phyloP scores from a whole-genome alignment of 352 stramenopile genomes.

The Phytophthora podocarpi region DNA sequence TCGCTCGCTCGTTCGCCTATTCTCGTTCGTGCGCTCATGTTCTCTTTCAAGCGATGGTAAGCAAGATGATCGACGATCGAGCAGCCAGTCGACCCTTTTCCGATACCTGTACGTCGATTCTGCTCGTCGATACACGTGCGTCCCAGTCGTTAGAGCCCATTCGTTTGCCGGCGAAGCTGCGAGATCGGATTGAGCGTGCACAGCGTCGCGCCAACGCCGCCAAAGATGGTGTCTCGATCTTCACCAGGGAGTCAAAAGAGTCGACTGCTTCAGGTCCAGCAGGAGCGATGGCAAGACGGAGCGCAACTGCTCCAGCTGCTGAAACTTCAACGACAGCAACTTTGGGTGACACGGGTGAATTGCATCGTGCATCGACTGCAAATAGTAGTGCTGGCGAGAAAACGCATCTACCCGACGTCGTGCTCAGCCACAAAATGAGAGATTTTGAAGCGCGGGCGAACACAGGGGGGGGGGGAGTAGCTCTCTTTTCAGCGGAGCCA shows the following conservation, averaged over 20 bases:
- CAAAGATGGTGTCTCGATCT: conserved; percentile 79
- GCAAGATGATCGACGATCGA: neutral
- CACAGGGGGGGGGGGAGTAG: conserved; percentile 30
- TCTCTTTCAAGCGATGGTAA: neutral
- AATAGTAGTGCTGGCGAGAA: conserved; percentile 26
- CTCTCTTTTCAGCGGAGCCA: conserved; percentile 54
- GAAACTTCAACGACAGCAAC: neutral
- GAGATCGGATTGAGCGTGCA: conserved; percentile 61
- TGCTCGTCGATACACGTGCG: conserved; percentile 56
- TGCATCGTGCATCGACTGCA: conserved; percentile 14
- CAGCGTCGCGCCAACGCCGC: conserved; percentile 64
- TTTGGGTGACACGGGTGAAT: neutral
- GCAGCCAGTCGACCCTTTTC: neutral
- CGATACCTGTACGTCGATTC: conserved; percentile 7
- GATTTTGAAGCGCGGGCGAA: conserved; percentile 78
- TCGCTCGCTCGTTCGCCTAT: no score
- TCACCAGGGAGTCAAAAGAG: conserved; percentile 41
- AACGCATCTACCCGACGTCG: conserved; percentile 66
- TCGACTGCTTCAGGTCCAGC: neutral
- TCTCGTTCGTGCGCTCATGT: neutral
- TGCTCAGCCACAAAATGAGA: conserved; percentile 81
- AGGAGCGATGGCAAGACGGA: conserved; percentile 6
- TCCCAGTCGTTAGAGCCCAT: conserved; percentile 70
- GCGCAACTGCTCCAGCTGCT: conserved; percentile 6
- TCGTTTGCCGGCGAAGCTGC: conserved; percentile 61